Evolutionary conservation across 768 basidiomycete species (phyloP).

Genomic region (Glaciozyma martinii): DNA sequence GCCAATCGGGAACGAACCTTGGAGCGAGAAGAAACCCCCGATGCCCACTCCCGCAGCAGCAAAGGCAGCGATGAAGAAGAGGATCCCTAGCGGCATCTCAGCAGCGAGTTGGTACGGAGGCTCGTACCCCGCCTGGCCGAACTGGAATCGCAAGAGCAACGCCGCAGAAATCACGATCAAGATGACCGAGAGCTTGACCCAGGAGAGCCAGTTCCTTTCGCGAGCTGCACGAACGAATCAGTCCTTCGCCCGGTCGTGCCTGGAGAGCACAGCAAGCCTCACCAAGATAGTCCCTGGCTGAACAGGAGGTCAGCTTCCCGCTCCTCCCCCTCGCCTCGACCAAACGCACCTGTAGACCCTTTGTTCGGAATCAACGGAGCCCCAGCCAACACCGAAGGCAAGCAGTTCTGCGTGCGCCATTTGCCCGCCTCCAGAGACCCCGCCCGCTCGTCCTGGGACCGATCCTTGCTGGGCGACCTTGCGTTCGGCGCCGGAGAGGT

Average conservation of each 20-base stretch:
- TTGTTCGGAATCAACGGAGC: slow-evolving; percentile 4
- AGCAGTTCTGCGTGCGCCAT: no score
- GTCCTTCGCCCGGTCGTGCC: neutral
- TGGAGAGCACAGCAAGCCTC: neutral
- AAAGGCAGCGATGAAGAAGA: slow-evolving; percentile 21
- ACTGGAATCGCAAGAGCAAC: slow-evolving; percentile 24
- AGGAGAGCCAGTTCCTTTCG: slow-evolving; percentile 27
- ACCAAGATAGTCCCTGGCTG: slow-evolving; percentile 29
- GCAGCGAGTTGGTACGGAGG: neutral
- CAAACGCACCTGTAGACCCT: slow-evolving; percentile 14
- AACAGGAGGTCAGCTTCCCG: neutral
- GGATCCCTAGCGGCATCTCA: slow-evolving; percentile 13
- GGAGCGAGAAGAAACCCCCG: neutral
- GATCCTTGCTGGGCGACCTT: no score
- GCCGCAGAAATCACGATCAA: slow-evolving; percentile 19
- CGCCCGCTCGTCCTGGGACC: no score
- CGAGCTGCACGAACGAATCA: slow-evolving; percentile 4
- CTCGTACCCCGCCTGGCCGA: slow-evolving; percentile 1
- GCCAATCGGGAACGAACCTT: neutral
- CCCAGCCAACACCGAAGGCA: neutral
- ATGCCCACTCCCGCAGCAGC: neutral
- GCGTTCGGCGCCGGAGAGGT: no score
- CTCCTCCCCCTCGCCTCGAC: neutral
- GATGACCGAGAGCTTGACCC: slow-evolving; percentile 17
- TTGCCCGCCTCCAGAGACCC: no score